phyloP scores from a whole-genome alignment of 2,329 filamentous ascomycete genomes.

The Xylaria sp. region DNA sequence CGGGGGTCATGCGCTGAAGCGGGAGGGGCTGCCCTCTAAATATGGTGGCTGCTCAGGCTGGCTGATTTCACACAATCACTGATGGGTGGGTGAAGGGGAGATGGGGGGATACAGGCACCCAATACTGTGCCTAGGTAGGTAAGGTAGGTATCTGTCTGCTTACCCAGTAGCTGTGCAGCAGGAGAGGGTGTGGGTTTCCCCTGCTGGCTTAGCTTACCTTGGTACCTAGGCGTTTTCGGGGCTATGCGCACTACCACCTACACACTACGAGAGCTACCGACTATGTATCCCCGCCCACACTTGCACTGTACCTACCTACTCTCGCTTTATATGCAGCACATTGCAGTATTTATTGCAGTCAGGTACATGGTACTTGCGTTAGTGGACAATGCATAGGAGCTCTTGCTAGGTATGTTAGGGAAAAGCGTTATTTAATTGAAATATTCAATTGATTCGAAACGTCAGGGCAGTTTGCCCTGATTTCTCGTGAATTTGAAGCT shows the following conservation, averaged over 20 bases:
- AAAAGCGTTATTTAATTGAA: not conserved
- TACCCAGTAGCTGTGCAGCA: conserved; percentile 22
- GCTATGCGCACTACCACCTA: conserved; percentile 6
- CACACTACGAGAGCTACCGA: not conserved
- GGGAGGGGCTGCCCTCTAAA: conserved; percentile 48
- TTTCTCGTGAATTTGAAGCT: not conserved
- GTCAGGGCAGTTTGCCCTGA: too few relatives aligned
- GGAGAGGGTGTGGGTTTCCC: conserved; percentile 27
- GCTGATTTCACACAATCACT: conserved; percentile 49
- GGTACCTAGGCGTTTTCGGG: not conserved
- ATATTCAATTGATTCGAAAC: not conserved
- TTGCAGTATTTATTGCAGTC: conserved; percentile 22
- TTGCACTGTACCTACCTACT: conserved; percentile 12
- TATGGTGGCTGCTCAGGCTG: conserved; percentile 41
- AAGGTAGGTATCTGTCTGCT: not conserved
- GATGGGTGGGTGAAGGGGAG: conserved; percentile 35
- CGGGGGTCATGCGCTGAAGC: conserved; percentile 42
- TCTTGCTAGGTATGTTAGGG: not conserved
- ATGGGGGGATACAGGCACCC: conserved; percentile 1
- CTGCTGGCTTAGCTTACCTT: conserved; percentile 29
- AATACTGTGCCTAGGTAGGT: conserved; percentile 9
- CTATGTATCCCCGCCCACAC: conserved; percentile 2
- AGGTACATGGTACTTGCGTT: conserved; percentile 15
- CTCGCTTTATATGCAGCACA: conserved; percentile 8
- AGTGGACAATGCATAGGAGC: not conserved